Evolutionary conservation across 2,329 filamentous ascomycete genomes (phyloP).

Genomic region (Ampelomyces quisqualis): DNA sequence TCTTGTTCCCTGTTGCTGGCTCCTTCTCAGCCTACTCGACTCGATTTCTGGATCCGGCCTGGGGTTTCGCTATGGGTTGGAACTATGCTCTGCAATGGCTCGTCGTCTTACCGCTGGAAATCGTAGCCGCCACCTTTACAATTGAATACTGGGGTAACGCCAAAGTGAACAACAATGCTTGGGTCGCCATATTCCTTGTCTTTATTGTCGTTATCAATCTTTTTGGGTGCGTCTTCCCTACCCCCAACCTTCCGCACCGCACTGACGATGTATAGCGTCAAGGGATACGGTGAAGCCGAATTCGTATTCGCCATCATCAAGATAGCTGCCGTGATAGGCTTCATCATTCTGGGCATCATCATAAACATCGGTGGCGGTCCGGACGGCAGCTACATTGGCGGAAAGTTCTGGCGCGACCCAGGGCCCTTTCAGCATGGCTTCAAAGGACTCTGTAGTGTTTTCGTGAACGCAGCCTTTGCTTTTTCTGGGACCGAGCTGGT

Average conservation of each 20-base stretch:
- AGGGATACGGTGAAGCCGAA: constrained; percentile 86
- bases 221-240: constrained; percentile 19
- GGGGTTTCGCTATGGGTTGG: constrained; percentile 96
- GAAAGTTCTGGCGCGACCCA: constrained; percentile 71
- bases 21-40: constrained; percentile 92
- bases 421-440: constrained; percentile 85
- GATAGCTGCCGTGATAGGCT: constrained; percentile 80
- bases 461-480: constrained; percentile 73
- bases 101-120: constrained; percentile 77
- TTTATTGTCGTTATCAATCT: constrained; percentile 75
- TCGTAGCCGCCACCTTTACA: constrained; percentile 83
- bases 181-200: constrained; percentile 77
- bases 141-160: constrained; percentile 72
- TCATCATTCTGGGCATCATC: constrained; percentile 84
- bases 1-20: constrained; percentile 85
- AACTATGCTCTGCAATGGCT: constrained; percentile 92
- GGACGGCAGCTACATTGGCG: constrained; percentile 72
- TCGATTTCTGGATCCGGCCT: constrained; percentile 87
- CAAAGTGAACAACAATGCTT: constrained; percentile 57
- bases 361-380: constrained; percentile 73
- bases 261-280: constrained; percentile 62
- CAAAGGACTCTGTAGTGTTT: constrained; percentile 77
- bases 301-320: constrained; percentile 87
- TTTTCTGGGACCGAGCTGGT: constrained; percentile 78
- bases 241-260: constrained; percentile 40